phyloP scores from a whole-genome alignment of 2,329 filamentous ascomycete species.

The Cladosporium halotolerans region DNA sequence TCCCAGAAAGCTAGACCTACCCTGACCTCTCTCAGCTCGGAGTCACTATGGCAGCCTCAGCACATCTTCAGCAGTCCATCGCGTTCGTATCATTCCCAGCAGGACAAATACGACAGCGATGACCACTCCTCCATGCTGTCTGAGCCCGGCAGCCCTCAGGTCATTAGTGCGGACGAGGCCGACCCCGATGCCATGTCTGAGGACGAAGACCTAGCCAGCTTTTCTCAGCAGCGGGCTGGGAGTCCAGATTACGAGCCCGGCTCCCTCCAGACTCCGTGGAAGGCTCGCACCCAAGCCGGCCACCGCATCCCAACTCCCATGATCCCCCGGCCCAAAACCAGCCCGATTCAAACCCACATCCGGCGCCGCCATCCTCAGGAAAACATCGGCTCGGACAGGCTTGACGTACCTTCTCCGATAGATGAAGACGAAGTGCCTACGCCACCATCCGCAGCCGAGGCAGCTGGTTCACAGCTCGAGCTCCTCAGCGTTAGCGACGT shows the following conservation, averaged over 20 bases:
- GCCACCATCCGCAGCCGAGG: conserved; percentile 28
- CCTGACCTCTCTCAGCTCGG: not conserved
- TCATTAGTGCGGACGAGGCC: conserved; percentile 23
- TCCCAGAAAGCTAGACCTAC: conserved; percentile 10
- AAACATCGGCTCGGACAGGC: conserved; percentile 23
- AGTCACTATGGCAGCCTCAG: conserved; percentile 9
- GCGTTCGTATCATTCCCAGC: conserved; percentile 12
- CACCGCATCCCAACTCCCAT: conserved; percentile 12
- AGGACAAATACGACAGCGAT: conserved; percentile 28
- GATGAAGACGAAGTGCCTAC: conserved; percentile 32
- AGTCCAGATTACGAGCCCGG: conserved; percentile 2
- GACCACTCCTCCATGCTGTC: conserved; percentile 28
- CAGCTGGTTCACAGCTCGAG: conserved; percentile 30
- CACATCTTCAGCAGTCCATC: conserved; percentile 8
- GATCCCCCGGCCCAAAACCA: conserved; percentile 15
- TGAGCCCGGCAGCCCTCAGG: conserved; percentile 27
- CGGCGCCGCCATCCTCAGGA: conserved; percentile 29
- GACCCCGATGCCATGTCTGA: conserved; percentile 12
- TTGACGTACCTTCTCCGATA: conserved; percentile 30
- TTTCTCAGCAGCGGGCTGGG: conserved; percentile 17
- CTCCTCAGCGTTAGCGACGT: conserved; percentile 32
- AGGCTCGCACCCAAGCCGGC: conserved; percentile 15
- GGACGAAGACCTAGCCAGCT: conserved; percentile 15
- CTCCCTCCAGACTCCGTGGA: conserved; percentile 6
- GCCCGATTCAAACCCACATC: conserved; percentile 21